Evolutionary conservation across 2,329 filamentous ascomycete species (phyloP), one percentile per base, ranked within the genome.

Genomic region (Rutstroemia sp.): DNA sequence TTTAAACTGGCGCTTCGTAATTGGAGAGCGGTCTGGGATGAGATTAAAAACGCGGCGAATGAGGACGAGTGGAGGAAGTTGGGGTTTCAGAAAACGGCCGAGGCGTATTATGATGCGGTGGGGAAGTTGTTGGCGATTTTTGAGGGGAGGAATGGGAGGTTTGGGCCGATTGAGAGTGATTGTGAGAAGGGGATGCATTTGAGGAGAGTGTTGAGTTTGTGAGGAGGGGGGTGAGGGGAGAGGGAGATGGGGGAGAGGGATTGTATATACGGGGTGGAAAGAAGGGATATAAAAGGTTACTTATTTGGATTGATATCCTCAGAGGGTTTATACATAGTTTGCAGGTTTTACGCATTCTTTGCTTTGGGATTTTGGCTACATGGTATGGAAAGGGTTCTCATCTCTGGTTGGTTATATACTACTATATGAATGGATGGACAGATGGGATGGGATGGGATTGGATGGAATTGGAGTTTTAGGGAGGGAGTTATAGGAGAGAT

Each of bases 21-120:
- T 48, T 69, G 67, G 67, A 63, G 63, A 25, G 51, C 54, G 1
- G 53, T 68, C 16, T 69, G 67, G 67, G 63, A 68, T 44, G 62
- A 67, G 12, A 62, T 68, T 21, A 63, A 61, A 49, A 19, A 47
- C 7, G 54, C 48, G 6, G 46, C 54, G 3, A 19, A 51, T 30
- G 56, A 61, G 10, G 56, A 58, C 4, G 65, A 64, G 19, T 69
- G 67, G 67, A 61, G 60, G 12, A 65, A 60, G 34, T 54, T 67
- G 0, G 67, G 67, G 0, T 69, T 68, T 44, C 64, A 68, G 48
- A 56, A 63, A 42, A 65, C 64, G 9, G 67, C 65, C 1, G 66
- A 69, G 52, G 63, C 57, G 6, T 69, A 68, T 49, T 69, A 59
- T 46, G 59, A 63, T 44, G 61, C 64, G 9, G 62, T 67, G 0